A percentile compares a stretch with the other conserved stretches of the same genome.
phyloP scores from a whole-genome alignment of 768 basidiomycete species.

The Nidula microcarpa region DNA sequence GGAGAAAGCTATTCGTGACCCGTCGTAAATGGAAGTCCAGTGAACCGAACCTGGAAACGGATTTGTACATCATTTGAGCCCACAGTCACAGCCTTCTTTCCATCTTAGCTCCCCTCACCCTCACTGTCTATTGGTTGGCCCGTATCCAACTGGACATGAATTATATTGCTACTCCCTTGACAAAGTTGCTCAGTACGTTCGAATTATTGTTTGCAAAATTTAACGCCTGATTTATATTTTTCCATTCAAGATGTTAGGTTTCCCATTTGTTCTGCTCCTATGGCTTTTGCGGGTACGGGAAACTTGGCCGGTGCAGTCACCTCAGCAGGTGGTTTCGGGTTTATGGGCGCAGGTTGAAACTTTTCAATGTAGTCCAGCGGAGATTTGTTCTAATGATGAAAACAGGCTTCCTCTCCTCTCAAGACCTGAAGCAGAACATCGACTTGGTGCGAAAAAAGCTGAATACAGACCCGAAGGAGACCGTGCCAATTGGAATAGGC shows the following conservation, averaged over 20 bases:
- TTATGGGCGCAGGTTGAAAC: slow-evolving; percentile 43
- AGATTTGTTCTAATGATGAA: background rate
- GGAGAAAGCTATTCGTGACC: too few species aligned
- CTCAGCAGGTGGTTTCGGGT: slow-evolving; percentile 55
- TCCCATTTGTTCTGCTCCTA: slow-evolving; percentile 57
- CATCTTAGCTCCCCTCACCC: too few species aligned
- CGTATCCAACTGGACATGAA: too few species aligned
- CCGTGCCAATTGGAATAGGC: slow-evolving; percentile 56
- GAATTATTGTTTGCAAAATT: background rate
- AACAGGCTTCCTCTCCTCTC: slow-evolving; percentile 33
- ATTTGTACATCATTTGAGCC: too few species aligned
- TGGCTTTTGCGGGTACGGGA: slow-evolving; percentile 40
- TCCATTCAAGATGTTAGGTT: slow-evolving; percentile 34
- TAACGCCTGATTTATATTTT: background rate
- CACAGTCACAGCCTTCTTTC: too few species aligned
- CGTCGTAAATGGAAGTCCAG: too few species aligned
- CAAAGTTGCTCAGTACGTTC: background rate
- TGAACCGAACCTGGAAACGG: too few species aligned
- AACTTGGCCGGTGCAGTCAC: slow-evolving; percentile 41
- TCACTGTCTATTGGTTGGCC: too few species aligned
- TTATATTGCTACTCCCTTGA: background rate
- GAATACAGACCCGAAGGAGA: slow-evolving; percentile 16
- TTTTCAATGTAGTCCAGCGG: background rate
- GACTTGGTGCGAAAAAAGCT: slow-evolving; percentile 31
- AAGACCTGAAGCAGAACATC: slow-evolving; percentile 36